A percentile compares a stretch with the other conserved stretches of the same genome.
phyloP scores from a whole-genome alignment of 2,329 filamentous ascomycete genomes.

The Colletotrichum horii region DNA sequence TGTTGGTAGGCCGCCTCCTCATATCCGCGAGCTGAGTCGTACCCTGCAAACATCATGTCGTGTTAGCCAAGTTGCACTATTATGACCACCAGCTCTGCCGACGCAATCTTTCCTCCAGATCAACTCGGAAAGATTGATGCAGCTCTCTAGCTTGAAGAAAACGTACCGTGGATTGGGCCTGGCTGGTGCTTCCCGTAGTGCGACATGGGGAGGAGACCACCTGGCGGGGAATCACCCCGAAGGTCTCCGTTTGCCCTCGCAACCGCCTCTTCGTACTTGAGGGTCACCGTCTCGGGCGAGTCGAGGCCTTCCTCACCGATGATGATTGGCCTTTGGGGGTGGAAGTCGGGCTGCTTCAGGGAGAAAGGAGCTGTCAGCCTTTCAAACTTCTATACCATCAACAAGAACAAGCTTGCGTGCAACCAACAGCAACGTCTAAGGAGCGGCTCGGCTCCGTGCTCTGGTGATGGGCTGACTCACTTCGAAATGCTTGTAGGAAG shows the following conservation, averaged over 20 bases:
- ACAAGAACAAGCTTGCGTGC: neutral
- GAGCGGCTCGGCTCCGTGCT: slow-evolving; percentile 14
- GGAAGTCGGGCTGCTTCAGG: slow-evolving; percentile 52
- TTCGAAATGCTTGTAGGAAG: slow-evolving; percentile 64
- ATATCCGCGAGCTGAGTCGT: slow-evolving; percentile 65
- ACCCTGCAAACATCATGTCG: slow-evolving; percentile 44
- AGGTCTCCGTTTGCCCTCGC: slow-evolving; percentile 57
- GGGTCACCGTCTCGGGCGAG: slow-evolving; percentile 61
- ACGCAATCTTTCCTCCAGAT: neutral
- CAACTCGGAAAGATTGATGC: neutral
- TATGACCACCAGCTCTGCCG: neutral
- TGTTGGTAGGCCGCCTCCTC: slow-evolving; percentile 61
- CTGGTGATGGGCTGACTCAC: slow-evolving; percentile 47
- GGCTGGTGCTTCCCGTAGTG: slow-evolving; percentile 77
- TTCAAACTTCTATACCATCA: neutral
- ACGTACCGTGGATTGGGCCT: slow-evolving; percentile 83
- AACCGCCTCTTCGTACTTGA: slow-evolving; percentile 62
- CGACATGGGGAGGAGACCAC: slow-evolving; percentile 73
- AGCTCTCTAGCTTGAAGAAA: neutral
- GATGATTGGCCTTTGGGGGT: slow-evolving; percentile 61
- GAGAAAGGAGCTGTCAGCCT: slow-evolving; percentile 27
- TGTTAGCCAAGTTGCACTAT: neutral
- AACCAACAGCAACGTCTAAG: slow-evolving; percentile 36
- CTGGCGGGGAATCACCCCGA: slow-evolving; percentile 61
- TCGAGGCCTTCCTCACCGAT: slow-evolving; percentile 61